phyloP scores from a whole-genome alignment of 371 early-diverging fungal species.

The Mortierella sp. region DNA sequence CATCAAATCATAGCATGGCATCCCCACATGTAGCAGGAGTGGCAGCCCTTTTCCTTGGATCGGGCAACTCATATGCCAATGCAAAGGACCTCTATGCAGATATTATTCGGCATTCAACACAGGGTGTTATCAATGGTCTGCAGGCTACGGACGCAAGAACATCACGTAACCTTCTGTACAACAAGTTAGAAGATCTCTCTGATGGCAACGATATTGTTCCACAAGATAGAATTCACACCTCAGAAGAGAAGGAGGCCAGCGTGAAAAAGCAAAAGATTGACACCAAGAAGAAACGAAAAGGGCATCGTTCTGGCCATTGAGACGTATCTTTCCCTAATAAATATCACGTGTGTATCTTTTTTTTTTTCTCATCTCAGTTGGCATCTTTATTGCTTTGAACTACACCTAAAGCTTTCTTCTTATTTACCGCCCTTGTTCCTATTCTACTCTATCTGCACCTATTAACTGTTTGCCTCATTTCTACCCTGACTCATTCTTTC shows the following conservation, averaged over 20 bases:
- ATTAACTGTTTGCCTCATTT: too few species aligned
- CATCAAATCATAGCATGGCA: constrained; percentile 83
- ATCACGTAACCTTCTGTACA: constrained; percentile 27
- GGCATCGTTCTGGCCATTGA: too few species aligned
- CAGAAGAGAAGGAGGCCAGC: neutral
- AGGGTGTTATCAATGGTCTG: constrained; percentile 66
- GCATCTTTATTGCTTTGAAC: too few species aligned
- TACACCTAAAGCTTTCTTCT: too few species aligned
- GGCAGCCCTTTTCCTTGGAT: constrained; percentile 85
- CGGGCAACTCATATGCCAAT: constrained; percentile 44
- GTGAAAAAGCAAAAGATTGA: neutral
- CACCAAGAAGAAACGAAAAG: neutral
- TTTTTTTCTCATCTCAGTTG: too few species aligned
- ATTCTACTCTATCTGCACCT: too few species aligned
- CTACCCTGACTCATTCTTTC: too few species aligned
- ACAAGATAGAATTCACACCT: constrained; percentile 4
- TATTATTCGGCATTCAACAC: constrained; percentile 74
- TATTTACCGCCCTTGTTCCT: too few species aligned
- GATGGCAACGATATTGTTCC: neutral
- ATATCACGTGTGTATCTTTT: too few species aligned
- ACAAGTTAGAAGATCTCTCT: constrained; percentile 36
- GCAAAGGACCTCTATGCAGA: constrained; percentile 83
- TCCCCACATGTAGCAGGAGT: constrained; percentile 98
- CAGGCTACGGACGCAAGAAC: constrained; percentile 1
- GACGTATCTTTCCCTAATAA: too few species aligned